phyloP scores from a whole-genome alignment of 2,329 filamentous ascomycete genomes.

The Aschersonia sp. region DNA sequence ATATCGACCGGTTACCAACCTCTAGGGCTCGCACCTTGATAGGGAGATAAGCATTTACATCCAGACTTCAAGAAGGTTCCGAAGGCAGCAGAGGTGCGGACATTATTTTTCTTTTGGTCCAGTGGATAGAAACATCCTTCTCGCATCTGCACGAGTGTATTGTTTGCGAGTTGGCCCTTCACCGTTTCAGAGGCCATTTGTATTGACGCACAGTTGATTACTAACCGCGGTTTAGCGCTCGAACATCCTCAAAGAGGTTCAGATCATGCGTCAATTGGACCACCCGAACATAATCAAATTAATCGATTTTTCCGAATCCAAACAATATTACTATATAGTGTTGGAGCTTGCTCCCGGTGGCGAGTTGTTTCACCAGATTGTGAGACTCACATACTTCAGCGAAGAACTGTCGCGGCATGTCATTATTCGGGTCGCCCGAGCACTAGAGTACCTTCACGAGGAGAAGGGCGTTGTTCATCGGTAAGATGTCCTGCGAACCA shows the following conservation, averaged over 20 bases:
- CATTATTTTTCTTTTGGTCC: neutral
- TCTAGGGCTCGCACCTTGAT: slow-evolving; percentile 27
- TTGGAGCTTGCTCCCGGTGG: slow-evolving; percentile 89
- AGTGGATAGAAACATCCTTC: neutral
- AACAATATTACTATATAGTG: slow-evolving; percentile 94
- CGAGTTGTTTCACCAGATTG: slow-evolving; percentile 96
- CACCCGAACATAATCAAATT: slow-evolving; percentile 94
- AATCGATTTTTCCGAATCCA: slow-evolving; percentile 83
- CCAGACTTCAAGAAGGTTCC: slow-evolving; percentile 91
- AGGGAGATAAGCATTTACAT: slow-evolving; percentile 88
- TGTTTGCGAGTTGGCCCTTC: neutral
- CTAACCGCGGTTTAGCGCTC: slow-evolving; percentile 50
- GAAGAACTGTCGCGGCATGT: slow-evolving; percentile 90
- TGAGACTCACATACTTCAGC: slow-evolving; percentile 95
- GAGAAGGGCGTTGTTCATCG: slow-evolving; percentile 92
- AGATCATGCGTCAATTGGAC: slow-evolving; percentile 94
- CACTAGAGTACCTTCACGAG: slow-evolving; percentile 86
- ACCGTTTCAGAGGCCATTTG: no score
- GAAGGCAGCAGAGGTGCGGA: slow-evolving; percentile 90
- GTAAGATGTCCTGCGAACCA: slow-evolving; percentile 29
- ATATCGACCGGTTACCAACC: slow-evolving; percentile 35
- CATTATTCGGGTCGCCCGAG: slow-evolving; percentile 88
- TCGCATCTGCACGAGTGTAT: neutral
- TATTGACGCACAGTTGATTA: slow-evolving; percentile 1
- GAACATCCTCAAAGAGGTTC: slow-evolving; percentile 95